Base-by-base conservation (phyloP, 371 early-diverging fungal species). In the Rhizopus delemar region DNA sequence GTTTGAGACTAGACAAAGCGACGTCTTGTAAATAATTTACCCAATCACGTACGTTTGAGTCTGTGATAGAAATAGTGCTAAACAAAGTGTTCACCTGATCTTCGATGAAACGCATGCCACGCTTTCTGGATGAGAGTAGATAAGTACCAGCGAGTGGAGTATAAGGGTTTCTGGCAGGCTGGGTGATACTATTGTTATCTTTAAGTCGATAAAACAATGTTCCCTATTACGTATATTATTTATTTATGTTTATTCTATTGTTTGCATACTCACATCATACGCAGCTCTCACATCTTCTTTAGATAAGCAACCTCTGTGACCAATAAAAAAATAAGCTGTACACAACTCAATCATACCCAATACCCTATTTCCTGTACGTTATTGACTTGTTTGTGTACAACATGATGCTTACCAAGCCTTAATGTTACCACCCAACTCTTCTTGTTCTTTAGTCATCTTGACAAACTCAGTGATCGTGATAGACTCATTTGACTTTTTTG, bases 301-400 rank as follows among this genome's bases (percentile, higher is more conserved):
- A n/a, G 57, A 41, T 7, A 77, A 34, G 46, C 46, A 33, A 2
- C 74, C 77, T 13, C 50, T 46, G 34, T 74, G 64, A 5, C 77
- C 77, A 8, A 70, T 65, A 52, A 77, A 63, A n/a, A 77, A 62
- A 45, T 77, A 77, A 8, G 65, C 54, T 8, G 68, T 61, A 41
- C 60, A 39, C 57, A 71, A 66, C 38, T 73, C 69, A n/a, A 69
- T 28, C 32, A 69, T 35, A 12, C 63, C 49, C 4, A 38, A 48
- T 15, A 60, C 41, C 72, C 75, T 75, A 59, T 22, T n/a, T 11
- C n/a, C 22, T 55, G 2, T 3, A 41, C 4, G 53, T 34, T 38
- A 53, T 51, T 35, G 12, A 35, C 35, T 15, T 36, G 8, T 49
- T 32, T 49, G 35, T 48, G 5, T 34, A 34, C 12, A 36, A 12